Percentiles rank a stretch among this genome's conserved stretches.
Evolutionary conservation across 257 asterid genomes (phyloP).

Genomic region (Solanum pennellii): DNA sequence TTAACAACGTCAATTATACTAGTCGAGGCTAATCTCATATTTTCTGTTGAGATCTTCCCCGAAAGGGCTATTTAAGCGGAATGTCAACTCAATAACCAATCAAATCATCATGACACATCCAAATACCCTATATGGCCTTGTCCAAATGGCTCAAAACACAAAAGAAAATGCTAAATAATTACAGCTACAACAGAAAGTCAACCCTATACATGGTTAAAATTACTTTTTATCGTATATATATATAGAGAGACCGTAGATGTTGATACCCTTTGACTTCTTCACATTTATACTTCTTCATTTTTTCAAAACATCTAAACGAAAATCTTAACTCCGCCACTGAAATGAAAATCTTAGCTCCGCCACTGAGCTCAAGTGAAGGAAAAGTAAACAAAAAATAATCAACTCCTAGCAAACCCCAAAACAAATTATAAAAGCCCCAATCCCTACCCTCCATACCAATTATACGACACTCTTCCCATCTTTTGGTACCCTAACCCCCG

Average conservation of each 20-base stretch:
- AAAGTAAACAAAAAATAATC: not conserved
- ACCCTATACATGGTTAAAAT: too few relatives aligned
- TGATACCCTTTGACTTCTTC: too few relatives aligned
- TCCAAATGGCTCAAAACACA: not conserved
- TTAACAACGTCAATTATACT: not conserved
- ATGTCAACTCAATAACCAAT: not conserved
- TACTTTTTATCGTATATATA: too few relatives aligned
- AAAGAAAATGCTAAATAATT: not conserved
- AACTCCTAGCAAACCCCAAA: not conserved
- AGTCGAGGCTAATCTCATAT: not conserved
- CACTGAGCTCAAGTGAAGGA: not conserved
- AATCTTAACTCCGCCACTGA: too few relatives aligned
- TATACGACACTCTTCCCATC: not conserved
- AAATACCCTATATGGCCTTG: not conserved
- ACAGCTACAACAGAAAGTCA: not conserved
- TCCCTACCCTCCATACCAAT: not conserved
- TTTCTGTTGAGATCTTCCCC: not conserved
- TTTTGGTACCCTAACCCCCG: not conserved
- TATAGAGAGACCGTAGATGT: too few relatives aligned
- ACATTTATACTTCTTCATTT: too few relatives aligned
- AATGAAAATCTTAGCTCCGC: too few relatives aligned
- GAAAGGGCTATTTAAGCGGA: not conserved
- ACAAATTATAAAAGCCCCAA: not conserved
- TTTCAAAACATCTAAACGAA: too few relatives aligned
- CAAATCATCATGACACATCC: not conserved